Evolutionary conservation across 1,284 basidiomycete genomes (phyloP).

Genomic region (Xerocomus nothofagi): DNA sequence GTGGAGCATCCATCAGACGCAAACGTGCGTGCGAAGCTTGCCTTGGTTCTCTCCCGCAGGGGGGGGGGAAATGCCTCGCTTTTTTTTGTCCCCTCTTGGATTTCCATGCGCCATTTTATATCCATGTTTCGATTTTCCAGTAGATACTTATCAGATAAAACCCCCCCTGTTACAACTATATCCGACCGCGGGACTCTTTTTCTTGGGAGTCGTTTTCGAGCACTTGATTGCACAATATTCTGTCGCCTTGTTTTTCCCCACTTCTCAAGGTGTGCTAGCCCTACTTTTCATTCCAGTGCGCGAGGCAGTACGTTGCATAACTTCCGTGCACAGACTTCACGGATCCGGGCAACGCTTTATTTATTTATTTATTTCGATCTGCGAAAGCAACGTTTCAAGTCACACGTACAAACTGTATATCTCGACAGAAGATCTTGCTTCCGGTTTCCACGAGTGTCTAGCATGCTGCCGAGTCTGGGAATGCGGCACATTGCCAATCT

Average conservation of each 20-base stretch:
- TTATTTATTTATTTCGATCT: slow-evolving; percentile 11
- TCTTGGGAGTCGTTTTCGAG: slow-evolving; percentile 3
- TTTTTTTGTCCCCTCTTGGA: slow-evolving; percentile 12
- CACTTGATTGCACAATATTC: neutral
- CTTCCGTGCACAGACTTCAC: slow-evolving; percentile 4
- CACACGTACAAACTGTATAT: slow-evolving; percentile 10
- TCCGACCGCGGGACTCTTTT: slow-evolving; percentile 5
- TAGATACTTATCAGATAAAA: slow-evolving; percentile 15
- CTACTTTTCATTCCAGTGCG: neutral
- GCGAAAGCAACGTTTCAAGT: slow-evolving; percentile 6
- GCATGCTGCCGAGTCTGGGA: neutral
- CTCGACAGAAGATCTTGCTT: slow-evolving; percentile 3
- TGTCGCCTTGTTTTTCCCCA: too few species aligned
- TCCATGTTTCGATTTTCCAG: neutral
- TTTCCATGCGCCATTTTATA: slow-evolving; percentile 11
- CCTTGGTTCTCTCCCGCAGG: slow-evolving; percentile 15
- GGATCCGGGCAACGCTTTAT: neutral
- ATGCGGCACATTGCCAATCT: slow-evolving; percentile 7
- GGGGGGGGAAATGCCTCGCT: slow-evolving; percentile 12
- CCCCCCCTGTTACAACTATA: neutral
- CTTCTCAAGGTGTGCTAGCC: too few species aligned
- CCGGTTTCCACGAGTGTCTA: slow-evolving; percentile 3
- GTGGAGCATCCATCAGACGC: slow-evolving; percentile 26
- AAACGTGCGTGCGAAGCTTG: slow-evolving; percentile 33
- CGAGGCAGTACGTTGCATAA: neutral